Base-by-base conservation (phyloP, 129 eudicot genomes). In the Rutidosis leptorrhynchoides region DNA sequence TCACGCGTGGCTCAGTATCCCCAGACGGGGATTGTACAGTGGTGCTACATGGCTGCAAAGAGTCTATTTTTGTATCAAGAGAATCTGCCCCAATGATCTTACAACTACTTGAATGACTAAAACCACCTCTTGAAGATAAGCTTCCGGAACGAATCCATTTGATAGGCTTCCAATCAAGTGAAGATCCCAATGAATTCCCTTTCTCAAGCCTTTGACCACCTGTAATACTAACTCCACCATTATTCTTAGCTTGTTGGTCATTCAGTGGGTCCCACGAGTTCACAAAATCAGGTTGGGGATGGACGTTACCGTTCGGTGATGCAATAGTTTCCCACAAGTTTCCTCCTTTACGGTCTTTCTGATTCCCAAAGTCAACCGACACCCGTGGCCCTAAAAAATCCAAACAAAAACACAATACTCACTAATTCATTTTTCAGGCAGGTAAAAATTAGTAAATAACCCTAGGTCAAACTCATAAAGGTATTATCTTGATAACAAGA, bases 81-180 rank as follows among this genome's bases (percentile, higher is more conserved):
- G 85, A 67, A 19, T 85, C 96, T 6, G 64, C 81, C 55, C 83
- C 91, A 42, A 78, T 53, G 42, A 92, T 76, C 91, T 85, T 92
- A 46, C 89, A 83, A 76, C 89, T 82, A 80, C 88, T 89, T 17
- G 96, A 84, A 70, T 77, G 87, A 51, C 84, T 86, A 42, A 85
- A 76, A 78, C 89, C 90, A 70, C 89, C 86, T 71, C 95, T 78
- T 3, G 93, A 89, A 5, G 96, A 77, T 77, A 88, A 72, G 62
- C 97, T 89, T 65, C 95, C 95, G 1, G 96, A 81, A 17, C 95
- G 83, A 1, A 80, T 79, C 99, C 99, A 94, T 65, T 94, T 94
- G 24, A 94, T 59, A 29, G 95, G 81, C 74, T 89, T 87, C 99
- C 97, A 86, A 73, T 88, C 91, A 25, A 81, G 61, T 0, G 92